Evolutionary conservation across 2,329 filamentous ascomycete genomes (phyloP).

Genomic region (Pseudohalonectria lignicola): DNA sequence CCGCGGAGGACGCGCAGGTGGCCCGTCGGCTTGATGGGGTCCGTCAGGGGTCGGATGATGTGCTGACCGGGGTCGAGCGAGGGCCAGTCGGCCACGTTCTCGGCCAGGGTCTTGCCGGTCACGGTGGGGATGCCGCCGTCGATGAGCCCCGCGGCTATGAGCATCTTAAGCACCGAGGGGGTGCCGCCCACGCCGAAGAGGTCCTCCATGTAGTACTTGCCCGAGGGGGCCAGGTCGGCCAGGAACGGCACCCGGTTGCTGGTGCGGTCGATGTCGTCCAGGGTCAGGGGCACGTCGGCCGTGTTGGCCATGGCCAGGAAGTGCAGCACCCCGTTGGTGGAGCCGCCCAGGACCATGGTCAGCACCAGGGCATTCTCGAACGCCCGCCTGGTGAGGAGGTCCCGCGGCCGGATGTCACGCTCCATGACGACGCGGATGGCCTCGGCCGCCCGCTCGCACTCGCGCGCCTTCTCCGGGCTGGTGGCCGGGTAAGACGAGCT

Average conservation of each 20-base stretch:
- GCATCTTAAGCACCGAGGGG: constrained; percentile 73
- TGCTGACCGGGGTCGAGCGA: constrained; percentile 67
- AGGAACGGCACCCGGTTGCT: constrained; percentile 78
- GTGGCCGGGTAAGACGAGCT: constrained; percentile 75
- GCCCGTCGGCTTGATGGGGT: constrained; percentile 69
- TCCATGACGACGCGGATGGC: constrained; percentile 73
- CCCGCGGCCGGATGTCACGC: constrained; percentile 68
- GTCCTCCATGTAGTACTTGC: constrained; percentile 75
- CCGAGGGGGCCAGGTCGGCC: constrained; percentile 74
- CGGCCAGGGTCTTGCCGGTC: constrained; percentile 71
- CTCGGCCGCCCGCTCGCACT: constrained; percentile 72
- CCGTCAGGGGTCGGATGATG: constrained; percentile 66
- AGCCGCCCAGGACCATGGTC: constrained; percentile 86
- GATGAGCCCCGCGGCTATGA: constrained; percentile 65
- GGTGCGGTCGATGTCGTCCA: constrained; percentile 76
- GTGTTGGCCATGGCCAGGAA: constrained; percentile 85
- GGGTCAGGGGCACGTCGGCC: constrained; percentile 62
- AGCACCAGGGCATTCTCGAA: constrained; percentile 86
- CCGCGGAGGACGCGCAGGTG: constrained; percentile 83
- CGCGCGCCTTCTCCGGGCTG: constrained; percentile 73
- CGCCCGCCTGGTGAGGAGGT: constrained; percentile 67
- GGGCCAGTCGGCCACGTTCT: constrained; percentile 71
- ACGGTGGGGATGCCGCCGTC: constrained; percentile 72
- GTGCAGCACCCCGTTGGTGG: constrained; percentile 81
- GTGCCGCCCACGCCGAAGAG: constrained; percentile 79